Evolutionary conservation across 371 early-diverging fungal species (phyloP).

Genomic region (Mucor irregularis): DNA sequence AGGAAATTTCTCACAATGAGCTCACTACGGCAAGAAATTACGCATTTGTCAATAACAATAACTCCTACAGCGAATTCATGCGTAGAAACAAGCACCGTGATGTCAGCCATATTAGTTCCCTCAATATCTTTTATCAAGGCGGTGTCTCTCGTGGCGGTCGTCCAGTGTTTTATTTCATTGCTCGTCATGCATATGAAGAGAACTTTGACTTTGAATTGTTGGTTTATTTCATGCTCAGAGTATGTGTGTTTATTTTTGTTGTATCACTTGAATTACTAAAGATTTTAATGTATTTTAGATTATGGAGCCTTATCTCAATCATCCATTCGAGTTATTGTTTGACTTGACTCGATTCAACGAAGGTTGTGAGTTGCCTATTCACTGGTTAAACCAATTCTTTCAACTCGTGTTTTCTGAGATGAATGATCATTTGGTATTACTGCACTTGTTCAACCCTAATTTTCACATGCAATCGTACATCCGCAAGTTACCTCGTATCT

Average conservation of each 20-base stretch:
- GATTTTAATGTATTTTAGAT: constrained; percentile 32
- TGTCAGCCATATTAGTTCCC: constrained; percentile 55
- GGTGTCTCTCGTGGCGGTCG: constrained; percentile 72
- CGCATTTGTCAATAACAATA: constrained; percentile 40
- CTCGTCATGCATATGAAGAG: constrained; percentile 66
- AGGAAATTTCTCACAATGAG: constrained; percentile 52
- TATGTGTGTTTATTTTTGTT: constrained; percentile 25
- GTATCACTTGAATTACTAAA: too few relatives aligned
- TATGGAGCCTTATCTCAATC: constrained; percentile 51
- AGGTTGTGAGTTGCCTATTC: constrained; percentile 72
- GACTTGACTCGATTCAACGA: constrained; percentile 75
- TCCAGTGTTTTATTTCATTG: constrained; percentile 82
- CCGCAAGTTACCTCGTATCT: constrained; percentile 39
- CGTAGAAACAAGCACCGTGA: constrained; percentile 63
- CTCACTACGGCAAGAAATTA: constrained; percentile 37
- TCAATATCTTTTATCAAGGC: constrained; percentile 74
- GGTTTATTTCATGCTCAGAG: constrained; percentile 65
- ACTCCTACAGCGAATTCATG: constrained; percentile 73
- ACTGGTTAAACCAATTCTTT: constrained; percentile 70
- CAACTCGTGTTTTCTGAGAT: constrained; percentile 66
- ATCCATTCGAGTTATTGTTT: constrained; percentile 76
- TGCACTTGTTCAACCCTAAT: constrained; percentile 68
- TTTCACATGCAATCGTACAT: constrained; percentile 53
- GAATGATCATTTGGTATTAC: constrained; percentile 37
- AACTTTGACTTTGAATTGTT: constrained; percentile 78